These are phyloP conservation scores for Nyctanthes arbortristis DNA, from an alignment of 257 asterid genomes.

Conservation along the genomic window DNA sequence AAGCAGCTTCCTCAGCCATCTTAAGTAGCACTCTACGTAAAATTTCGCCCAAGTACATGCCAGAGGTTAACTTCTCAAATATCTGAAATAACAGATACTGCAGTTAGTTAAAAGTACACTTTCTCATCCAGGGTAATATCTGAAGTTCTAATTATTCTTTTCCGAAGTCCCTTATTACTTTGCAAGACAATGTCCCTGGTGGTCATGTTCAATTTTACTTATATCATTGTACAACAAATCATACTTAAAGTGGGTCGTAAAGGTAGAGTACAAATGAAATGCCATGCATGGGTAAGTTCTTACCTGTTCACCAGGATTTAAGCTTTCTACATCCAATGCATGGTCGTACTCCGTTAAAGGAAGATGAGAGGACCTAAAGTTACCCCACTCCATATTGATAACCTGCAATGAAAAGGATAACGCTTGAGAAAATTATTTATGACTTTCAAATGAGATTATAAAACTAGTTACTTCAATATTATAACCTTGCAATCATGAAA, in stretches of 20 bases:
- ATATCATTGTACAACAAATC: neutral
- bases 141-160: neutral
- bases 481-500: no score
- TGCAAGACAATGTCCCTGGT: no score
- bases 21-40: conserved; percentile 66
- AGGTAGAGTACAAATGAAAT: conserved; percentile 2
- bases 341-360: conserved; percentile 78
- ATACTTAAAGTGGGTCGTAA: no score
- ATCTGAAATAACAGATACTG: conserved; percentile 39
- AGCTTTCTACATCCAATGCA: conserved; percentile 66
- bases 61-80: conserved; percentile 79
- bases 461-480: no score
- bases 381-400: conserved; percentile 97
- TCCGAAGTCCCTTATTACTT: no score
- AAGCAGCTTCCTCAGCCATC: conserved; percentile 74
- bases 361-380: conserved; percentile 84
- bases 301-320: conserved; percentile 89
- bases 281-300: conserved; percentile 1
- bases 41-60: conserved; percentile 94
- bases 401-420: conserved; percentile 45
- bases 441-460: neutral
- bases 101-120: neutral
- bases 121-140: neutral
- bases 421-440: neutral
- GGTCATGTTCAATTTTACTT: no score